phyloP scores from a whole-genome alignment of 345 rosid genomes.

The Iberis pinnata region DNA sequence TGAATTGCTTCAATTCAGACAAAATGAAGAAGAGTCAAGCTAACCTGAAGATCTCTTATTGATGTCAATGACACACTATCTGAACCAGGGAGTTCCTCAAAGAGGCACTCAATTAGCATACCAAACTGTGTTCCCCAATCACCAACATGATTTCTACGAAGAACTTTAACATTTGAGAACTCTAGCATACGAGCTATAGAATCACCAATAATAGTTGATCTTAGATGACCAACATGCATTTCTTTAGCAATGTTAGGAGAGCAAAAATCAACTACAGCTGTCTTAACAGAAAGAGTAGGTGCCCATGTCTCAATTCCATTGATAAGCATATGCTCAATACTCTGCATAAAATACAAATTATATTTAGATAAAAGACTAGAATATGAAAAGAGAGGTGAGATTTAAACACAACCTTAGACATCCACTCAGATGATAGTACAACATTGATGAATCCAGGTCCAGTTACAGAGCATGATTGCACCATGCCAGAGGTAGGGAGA shows the following conservation, averaged over 20 bases:
- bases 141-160: conserved; percentile 97
- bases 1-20: conserved; percentile 8
- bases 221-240: conserved; percentile 98
- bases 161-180: conserved; percentile 79
- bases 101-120: conserved; percentile 88
- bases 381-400: not conserved
- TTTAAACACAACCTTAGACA: conserved; percentile 53
- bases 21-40: conserved; percentile 10
- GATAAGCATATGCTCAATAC: conserved; percentile 69
- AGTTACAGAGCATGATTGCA: conserved; percentile 75
- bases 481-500: conserved; percentile 73
- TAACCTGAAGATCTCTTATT: conserved; percentile 93
- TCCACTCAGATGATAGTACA: conserved; percentile 63
- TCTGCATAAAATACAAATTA: conserved; percentile 36
- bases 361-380: not conserved
- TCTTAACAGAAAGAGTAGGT: conserved; percentile 52
- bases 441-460: conserved; percentile 95
- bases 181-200: conserved; percentile 91
- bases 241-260: conserved; percentile 99
- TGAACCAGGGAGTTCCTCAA: conserved; percentile 62
- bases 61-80: conserved; percentile 66
- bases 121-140: conserved; percentile 99
- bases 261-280: conserved; percentile 93
- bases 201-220: conserved; percentile 97
- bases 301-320: conserved; percentile 86